phyloP scores from a whole-genome alignment of 2,329 filamentous ascomycete genomes.

The Aspergillus brunneoviolaceus region DNA sequence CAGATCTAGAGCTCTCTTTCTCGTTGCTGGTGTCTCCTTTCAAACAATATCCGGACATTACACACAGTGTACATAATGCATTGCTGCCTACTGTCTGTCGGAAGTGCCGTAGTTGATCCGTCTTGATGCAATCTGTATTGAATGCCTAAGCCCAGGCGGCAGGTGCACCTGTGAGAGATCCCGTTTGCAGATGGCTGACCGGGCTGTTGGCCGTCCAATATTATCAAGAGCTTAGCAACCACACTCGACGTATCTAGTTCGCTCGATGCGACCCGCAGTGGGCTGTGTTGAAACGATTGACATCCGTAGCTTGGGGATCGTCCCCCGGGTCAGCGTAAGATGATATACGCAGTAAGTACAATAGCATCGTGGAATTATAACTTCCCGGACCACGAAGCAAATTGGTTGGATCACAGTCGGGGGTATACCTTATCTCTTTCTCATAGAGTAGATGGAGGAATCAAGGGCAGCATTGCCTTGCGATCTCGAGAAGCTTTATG shows the following conservation, averaged over 20 bases:
- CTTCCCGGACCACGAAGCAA: too few relatives aligned
- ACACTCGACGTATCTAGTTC: not conserved
- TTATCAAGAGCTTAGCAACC: not conserved
- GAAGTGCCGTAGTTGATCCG: not conserved
- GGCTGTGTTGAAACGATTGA: not conserved
- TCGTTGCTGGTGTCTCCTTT: constrained; percentile 2
- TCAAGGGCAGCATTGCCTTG: constrained; percentile 5
- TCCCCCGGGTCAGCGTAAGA: not conserved
- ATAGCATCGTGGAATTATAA: not conserved
- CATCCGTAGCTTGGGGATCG: not conserved
- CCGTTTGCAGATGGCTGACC: not conserved
- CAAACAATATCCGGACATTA: not conserved
- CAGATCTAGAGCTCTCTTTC: constrained; percentile 9
- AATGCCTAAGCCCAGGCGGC: too few relatives aligned
- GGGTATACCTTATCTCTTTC: not conserved
- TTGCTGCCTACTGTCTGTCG: not conserved
- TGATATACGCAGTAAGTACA: not conserved
- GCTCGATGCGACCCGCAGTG: not conserved
- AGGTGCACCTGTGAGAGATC: not conserved
- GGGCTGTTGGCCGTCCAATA: not conserved
- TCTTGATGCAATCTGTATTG: not conserved
- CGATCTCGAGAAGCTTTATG: constrained; percentile 12
- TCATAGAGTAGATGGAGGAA: constrained; percentile 2
- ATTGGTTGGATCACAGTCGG: not conserved
- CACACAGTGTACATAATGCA: not conserved